Evolutionary conservation across 202 grass and related monocot genomes (phyloP), one percentile per base, ranked within the genome.

Genomic region (Elaeis oleifera): DNA sequence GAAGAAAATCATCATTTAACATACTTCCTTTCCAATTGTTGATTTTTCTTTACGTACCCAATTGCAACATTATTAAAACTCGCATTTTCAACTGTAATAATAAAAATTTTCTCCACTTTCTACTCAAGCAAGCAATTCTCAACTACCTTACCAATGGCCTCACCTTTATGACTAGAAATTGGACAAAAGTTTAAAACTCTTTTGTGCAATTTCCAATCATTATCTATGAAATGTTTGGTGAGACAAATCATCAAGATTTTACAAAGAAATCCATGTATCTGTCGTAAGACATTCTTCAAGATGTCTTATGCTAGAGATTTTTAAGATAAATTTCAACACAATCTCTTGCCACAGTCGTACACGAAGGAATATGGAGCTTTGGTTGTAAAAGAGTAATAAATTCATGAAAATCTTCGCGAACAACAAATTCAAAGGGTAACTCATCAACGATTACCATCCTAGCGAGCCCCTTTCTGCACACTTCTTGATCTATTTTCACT

Each of bases 61-160:
- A 57, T 11, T 16, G 8, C 26, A 32, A 22, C 2, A 56, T 69
- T 23, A 64, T 73, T 64, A 1, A 51, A 27, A 32, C 31, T 66
- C 1, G 23, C 18, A 74, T 74, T 74, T 29, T 74, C 53, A 16
- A 74, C 0, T 0, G n/a, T 74, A 44, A 74, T 50, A 29, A 20
- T 66, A 23, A 56, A 66, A 54, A 66, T 53, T 18, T 59, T 59
- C 1, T 74, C 36, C 4, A 65, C 56, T 23, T 61, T 17, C 52
- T 51, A 58, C 0, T 75, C 62, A 65, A 65, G 9, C 14, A 67
- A 51, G 6, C 44, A 66, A 21, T 59, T 65, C 25, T 66, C 23
- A 29, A 75, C 0, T 32, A 32, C n/a, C 51, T 66, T 57, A 0
- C 25, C 72, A 15, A 67, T 66, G 3, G 28, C 62, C 27, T 58